Percentiles rank a stretch among this genome's conserved stretches.
Evolutionary conservation across 2,329 filamentous ascomycete genomes (phyloP).

Genomic region (Seiridium unicorne): DNA sequence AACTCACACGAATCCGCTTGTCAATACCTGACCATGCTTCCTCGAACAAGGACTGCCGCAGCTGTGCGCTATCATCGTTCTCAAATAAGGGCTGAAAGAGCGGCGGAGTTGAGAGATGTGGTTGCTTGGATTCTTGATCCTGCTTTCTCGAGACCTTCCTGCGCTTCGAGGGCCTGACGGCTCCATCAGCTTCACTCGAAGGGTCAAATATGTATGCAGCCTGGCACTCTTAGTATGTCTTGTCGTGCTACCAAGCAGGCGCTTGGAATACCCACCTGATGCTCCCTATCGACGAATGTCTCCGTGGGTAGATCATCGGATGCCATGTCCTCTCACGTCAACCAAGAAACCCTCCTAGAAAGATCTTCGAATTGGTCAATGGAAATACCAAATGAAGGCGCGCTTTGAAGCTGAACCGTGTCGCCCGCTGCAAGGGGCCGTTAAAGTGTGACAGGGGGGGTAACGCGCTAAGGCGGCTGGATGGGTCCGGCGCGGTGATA

Average conservation of each 20-base stretch:
- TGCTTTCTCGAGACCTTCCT: conserved; percentile 49
- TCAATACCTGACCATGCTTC: conserved; percentile 65
- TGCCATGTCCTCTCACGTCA: conserved; percentile 18
- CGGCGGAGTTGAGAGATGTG: background rate
- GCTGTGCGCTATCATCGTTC: conserved; percentile 41
- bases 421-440: background rate
- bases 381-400: background rate
- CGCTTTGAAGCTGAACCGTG: background rate
- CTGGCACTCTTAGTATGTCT: conserved; percentile 31
- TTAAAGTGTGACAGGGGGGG: background rate
- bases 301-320: conserved; percentile 16
- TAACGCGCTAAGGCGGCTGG: background rate
- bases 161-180: conserved; percentile 51
- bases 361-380: background rate
- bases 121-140: conserved; percentile 15
- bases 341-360: background rate
- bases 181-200: conserved; percentile 30
- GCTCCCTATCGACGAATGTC: conserved; percentile 26
- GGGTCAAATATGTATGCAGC: conserved; percentile 63
- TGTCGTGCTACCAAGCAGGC: background rate
- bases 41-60: conserved; percentile 60
- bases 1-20: conserved; percentile 56
- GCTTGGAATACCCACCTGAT: conserved; percentile 20
- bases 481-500: conserved; percentile 2
- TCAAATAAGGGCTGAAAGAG: conserved; percentile 54